Evolutionary conservation across 148 eudicot genomes (phyloP).

Genomic region (Diospyros kaki): DNA sequence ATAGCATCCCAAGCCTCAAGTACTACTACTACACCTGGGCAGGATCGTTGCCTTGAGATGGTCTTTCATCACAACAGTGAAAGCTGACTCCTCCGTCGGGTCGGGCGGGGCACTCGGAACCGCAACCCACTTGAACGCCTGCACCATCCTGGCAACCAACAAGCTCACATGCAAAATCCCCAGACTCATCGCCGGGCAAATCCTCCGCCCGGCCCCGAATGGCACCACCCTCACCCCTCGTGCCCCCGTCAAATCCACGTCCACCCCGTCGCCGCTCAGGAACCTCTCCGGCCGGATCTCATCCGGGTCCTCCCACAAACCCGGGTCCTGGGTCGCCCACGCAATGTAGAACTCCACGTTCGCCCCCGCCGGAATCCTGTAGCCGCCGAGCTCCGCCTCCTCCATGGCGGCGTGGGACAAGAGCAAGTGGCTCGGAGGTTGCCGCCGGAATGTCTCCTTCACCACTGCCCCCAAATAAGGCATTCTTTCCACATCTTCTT

Average conservation of each 20-base stretch:
- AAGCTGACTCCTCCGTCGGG: constrained; percentile 94
- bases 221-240: constrained; percentile 72
- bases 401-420: constrained; percentile 62
- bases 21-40: constrained; percentile 32
- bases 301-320: constrained; percentile 58
- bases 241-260: constrained; percentile 77
- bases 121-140: constrained; percentile 73
- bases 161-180: constrained; percentile 63
- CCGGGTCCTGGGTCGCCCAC: constrained; percentile 78
- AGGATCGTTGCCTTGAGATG: constrained; percentile 75
- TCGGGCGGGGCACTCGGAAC: constrained; percentile 66
- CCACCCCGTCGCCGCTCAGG: constrained; percentile 65
- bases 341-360: constrained; percentile 91
- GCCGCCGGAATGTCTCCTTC: constrained; percentile 82
- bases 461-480: constrained; percentile 61
- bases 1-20: no score
- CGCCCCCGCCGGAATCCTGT: constrained; percentile 59
- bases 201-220: constrained; percentile 87
- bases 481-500: constrained; percentile 67
- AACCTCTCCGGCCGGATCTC: constrained; percentile 79
- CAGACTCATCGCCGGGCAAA: constrained; percentile 84
- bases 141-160: constrained; percentile 84
- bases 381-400: constrained; percentile 74
- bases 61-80: constrained; percentile 86
- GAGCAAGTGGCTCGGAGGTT: constrained; percentile 92